Percentiles rank a stretch among this genome's conserved stretches.
These are phyloP conservation scores for Nemophila menziesii DNA, from an alignment of 257 asterid genomes.

Conservation along the genomic window DNA sequence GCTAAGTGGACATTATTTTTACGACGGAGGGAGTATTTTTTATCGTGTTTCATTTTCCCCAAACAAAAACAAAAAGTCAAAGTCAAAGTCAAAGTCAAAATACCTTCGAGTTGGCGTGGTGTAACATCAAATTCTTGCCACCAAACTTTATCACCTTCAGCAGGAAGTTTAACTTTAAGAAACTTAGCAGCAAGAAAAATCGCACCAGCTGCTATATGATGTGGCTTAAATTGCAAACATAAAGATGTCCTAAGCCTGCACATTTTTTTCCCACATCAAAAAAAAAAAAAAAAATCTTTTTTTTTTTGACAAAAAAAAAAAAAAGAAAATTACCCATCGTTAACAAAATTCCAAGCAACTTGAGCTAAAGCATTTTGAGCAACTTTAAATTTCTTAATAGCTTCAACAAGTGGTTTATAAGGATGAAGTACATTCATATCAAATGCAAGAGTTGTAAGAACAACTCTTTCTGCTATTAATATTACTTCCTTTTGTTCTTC, in stretches of 20 bases:
- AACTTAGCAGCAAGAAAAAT: constrained; percentile 99
- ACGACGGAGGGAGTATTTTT: no score
- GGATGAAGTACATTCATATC: constrained; percentile 71
- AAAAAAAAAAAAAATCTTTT: constrained; percentile 25
- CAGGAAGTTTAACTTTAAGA: constrained; percentile 95
- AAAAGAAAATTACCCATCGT: constrained; percentile 98
- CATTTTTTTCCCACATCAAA: constrained; percentile 54
- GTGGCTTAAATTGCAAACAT: constrained; percentile 98
- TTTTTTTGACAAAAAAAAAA: no score
- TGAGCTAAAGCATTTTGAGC: constrained; percentile 73
- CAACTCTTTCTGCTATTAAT: constrained; percentile 64
- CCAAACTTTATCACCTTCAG: constrained; percentile 95
- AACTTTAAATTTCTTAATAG: constrained; percentile 67
- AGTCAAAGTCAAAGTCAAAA: background rate
- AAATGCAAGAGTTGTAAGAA: constrained; percentile 66
- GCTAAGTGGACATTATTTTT: no score
- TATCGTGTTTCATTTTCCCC: no score
- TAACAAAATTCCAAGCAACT: constrained; percentile 91
- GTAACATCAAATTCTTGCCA: constrained; percentile 99
- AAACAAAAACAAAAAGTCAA: background rate
- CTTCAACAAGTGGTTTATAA: constrained; percentile 79
- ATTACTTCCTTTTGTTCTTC: constrained; percentile 71
- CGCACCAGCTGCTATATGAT: constrained; percentile 99
- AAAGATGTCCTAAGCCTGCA: constrained; percentile 98
- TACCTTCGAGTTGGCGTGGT: constrained; percentile 56